These are phyloP conservation scores for Aspergillus sparsus DNA, from an alignment of 495 filamentous ascomycete genomes.

Conservation along the genomic window DNA sequence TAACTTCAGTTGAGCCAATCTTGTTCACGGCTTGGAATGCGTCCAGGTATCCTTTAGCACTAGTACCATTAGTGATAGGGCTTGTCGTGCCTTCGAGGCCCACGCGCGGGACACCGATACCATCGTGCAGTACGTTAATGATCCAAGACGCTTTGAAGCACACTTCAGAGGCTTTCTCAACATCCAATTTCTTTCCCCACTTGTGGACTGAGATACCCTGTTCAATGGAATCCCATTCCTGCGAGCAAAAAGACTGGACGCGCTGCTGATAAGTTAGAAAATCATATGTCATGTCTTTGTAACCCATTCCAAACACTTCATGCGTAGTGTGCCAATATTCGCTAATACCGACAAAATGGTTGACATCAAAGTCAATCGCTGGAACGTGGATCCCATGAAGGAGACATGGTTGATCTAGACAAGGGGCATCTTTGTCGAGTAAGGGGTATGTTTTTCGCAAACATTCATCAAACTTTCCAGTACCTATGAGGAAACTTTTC, in stretches of 20 bases:
- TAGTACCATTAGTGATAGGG: constrained; percentile 68
- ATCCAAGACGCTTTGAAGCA: constrained; percentile 99
- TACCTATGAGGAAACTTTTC: constrained; percentile 66
- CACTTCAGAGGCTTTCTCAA: constrained; percentile 72
- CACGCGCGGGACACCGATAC: constrained; percentile 90
- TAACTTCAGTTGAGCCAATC: constrained; percentile 90
- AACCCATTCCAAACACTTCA: constrained; percentile 80
- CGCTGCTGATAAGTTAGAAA: constrained; percentile 85
- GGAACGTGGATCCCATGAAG: constrained; percentile 88
- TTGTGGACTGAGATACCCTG: constrained; percentile 60
- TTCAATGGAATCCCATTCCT: constrained; percentile 76
- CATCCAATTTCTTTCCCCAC: constrained; percentile 78
- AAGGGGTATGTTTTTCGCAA: constrained; percentile 78
- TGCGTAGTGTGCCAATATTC: constrained; percentile 99
- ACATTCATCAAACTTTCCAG: constrained; percentile 85
- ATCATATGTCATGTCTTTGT: constrained; percentile 85
- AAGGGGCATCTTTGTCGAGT: constrained; percentile 86
- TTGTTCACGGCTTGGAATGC: constrained; percentile 94
- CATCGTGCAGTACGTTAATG: constrained; percentile 92
- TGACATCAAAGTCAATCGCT: constrained; percentile 95
- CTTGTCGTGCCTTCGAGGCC: constrained; percentile 65
- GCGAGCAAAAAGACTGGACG: constrained; percentile 81
- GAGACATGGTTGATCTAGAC: constrained; percentile 80
- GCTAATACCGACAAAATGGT: constrained; percentile 96
- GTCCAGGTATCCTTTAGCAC: constrained; percentile 81